Evolutionary conservation across 352 stramenopile genomes (phyloP).

Genomic region (Pythium coloratum): DNA sequence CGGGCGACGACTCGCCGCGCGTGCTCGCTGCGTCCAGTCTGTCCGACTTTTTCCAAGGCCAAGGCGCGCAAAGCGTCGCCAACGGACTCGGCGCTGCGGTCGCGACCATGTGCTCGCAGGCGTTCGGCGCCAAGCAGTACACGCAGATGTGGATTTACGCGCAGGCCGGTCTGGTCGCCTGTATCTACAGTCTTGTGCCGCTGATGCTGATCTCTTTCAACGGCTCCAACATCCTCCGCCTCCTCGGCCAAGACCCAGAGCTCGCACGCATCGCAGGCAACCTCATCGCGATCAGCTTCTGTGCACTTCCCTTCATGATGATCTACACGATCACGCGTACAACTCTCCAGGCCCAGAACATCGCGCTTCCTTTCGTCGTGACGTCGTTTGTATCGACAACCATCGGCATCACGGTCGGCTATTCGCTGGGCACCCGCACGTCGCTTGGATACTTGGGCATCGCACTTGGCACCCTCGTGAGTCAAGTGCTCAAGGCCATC

Average conservation of each 20-base stretch:
- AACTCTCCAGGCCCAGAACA: constrained; percentile 45
- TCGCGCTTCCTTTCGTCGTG: constrained; percentile 38
- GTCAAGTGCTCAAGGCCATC: constrained; percentile 30
- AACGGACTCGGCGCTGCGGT: constrained; percentile 35
- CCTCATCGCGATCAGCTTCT: constrained; percentile 26
- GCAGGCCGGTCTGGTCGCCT: constrained; percentile 39
- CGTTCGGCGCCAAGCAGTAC: constrained; percentile 36
- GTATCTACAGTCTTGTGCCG: constrained; percentile 19
- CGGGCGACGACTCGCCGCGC: constrained; percentile 1
- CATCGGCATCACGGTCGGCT: constrained; percentile 26
- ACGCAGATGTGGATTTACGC: constrained; percentile 44
- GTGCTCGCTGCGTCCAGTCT: constrained; percentile 20
- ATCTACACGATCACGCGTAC: constrained; percentile 33
- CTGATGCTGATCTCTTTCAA: constrained; percentile 25
- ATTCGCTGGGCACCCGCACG: constrained; percentile 40
- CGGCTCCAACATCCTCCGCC: constrained; percentile 24
- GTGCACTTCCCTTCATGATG: constrained; percentile 31
- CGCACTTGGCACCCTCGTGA: constrained; percentile 30
- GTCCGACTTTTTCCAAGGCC: constrained; percentile 23
- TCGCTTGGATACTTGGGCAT: constrained; percentile 38
- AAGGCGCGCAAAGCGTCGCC: constrained; percentile 25
- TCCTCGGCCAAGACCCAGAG: constrained; percentile 37
- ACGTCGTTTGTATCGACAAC: constrained; percentile 26
- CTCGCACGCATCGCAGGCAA: constrained; percentile 31
- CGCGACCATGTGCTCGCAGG: constrained; percentile 47